Evolutionary conservation across 495 filamentous ascomycete genomes (phyloP).

Genomic region (Polyplosphaeria fusca): DNA sequence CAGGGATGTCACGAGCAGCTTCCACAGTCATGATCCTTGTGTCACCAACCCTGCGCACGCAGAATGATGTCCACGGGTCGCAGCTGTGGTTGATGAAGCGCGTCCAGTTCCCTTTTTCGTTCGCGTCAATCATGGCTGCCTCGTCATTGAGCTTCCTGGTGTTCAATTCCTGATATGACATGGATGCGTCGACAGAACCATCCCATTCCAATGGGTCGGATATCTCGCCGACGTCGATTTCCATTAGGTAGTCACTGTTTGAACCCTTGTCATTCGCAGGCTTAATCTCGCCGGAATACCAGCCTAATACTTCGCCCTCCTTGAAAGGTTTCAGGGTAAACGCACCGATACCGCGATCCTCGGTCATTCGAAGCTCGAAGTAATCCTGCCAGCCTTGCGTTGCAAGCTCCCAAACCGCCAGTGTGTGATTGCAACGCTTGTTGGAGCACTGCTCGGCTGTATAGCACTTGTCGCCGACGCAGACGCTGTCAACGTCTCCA

Average conservation of each 20-base stretch:
- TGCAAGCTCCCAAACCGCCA: background rate
- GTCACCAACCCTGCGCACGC: conserved; percentile 3
- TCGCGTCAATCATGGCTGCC: conserved; percentile 1
- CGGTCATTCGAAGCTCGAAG: conserved; percentile 10
- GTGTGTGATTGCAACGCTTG: background rate
- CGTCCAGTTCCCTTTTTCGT: conserved; percentile 11
- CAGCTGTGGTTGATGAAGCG: conserved; percentile 17
- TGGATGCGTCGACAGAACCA: background rate
- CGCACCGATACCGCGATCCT: conserved; percentile 3
- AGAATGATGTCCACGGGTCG: background rate
- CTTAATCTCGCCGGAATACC: conserved; percentile 8
- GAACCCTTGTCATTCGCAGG: background rate
- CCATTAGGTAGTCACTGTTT: conserved; percentile 8
- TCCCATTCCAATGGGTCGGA: background rate
- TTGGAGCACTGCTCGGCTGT: background rate
- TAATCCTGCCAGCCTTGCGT: conserved; percentile 2
- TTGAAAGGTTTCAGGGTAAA: conserved; percentile 1
- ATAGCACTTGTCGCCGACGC: conserved; percentile 15
- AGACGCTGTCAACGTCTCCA: background rate
- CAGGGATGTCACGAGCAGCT: background rate
- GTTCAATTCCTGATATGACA: background rate
- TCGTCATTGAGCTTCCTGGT: background rate
- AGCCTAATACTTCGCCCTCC: conserved; percentile 5
- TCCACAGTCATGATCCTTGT: conserved; percentile 15
- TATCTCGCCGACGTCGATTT: background rate